Conservation (phyloP, 225 moss, liverwort and hornwort species). For the Anthoceros angustus region DNA sequence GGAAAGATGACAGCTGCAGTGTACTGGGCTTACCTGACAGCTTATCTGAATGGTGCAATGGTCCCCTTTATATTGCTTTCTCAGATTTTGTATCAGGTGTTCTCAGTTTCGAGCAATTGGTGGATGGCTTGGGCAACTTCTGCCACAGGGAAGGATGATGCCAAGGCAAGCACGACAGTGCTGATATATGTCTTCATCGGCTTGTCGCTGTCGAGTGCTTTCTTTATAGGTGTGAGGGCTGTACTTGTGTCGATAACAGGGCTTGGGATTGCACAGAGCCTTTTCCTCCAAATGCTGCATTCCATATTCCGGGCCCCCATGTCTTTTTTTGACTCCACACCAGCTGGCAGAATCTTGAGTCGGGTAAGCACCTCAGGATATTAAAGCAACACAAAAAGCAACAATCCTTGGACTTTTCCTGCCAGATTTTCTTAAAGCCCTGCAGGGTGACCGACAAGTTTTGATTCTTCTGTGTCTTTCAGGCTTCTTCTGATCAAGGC, state of each 20-base stretch:
- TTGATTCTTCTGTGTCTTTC: slow-evolving; percentile 1
- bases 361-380: slow-evolving; percentile 27
- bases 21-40: slow-evolving; percentile 22
- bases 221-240: slow-evolving; percentile 24
- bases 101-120: slow-evolving; percentile 31
- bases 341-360: slow-evolving; percentile 48
- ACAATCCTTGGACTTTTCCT: neutral
- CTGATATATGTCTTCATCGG: slow-evolving; percentile 39
- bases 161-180: slow-evolving; percentile 20
- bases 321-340: slow-evolving; percentile 71
- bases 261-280: slow-evolving; percentile 44
- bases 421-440: too few relatives aligned
- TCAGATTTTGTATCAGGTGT: slow-evolving; percentile 18
- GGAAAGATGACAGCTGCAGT: slow-evolving; percentile 13
- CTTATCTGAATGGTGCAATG: slow-evolving; percentile 25
- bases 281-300: slow-evolving; percentile 40
- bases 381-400: neutral
- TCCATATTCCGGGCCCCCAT: slow-evolving; percentile 61
- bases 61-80: slow-evolving; percentile 23
- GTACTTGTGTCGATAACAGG: slow-evolving; percentile 29
- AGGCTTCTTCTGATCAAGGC: slow-evolving; percentile 86
- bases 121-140: slow-evolving; percentile 42
- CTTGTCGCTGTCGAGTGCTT: slow-evolving; percentile 22
- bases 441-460: too few relatives aligned
- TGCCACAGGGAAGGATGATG: slow-evolving; percentile 10